Conservation (phyloP, 2,329 filamentous ascomycete genomes). For the Ascochyta pisi region DNA sequence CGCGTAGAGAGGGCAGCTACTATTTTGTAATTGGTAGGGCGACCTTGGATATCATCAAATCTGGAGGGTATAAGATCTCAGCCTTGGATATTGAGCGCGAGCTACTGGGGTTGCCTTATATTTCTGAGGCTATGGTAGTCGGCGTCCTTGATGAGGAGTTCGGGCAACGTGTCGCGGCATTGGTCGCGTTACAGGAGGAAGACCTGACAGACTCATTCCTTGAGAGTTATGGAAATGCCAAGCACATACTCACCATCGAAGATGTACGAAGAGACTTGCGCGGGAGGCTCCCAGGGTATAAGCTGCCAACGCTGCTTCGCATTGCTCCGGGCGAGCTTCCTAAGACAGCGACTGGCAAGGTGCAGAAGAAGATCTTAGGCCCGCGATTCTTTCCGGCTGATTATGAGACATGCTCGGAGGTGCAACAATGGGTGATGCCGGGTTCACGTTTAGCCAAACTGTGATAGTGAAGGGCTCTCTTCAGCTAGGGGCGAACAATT, state of each 20-base stretch:
- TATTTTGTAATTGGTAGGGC: slow-evolving; percentile 63
- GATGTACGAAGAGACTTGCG: slow-evolving; percentile 54
- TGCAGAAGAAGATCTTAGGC: slow-evolving; percentile 58
- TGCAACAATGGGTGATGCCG: slow-evolving; percentile 38
- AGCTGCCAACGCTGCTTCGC: slow-evolving; percentile 57
- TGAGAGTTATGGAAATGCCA: slow-evolving; percentile 22
- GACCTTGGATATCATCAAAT: slow-evolving; percentile 63
- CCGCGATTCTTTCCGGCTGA: slow-evolving; percentile 48
- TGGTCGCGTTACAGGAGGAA: slow-evolving; percentile 53
- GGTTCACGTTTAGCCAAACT: slow-evolving; percentile 31
- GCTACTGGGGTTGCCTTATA: slow-evolving; percentile 56
- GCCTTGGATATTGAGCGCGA: slow-evolving; percentile 63
- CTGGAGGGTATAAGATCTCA: slow-evolving; percentile 63
- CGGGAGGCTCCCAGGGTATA: slow-evolving; percentile 55
- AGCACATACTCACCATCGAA: slow-evolving; percentile 47
- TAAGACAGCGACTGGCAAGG: slow-evolving; percentile 58
- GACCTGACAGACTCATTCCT: slow-evolving; percentile 32
- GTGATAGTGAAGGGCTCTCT: slow-evolving; percentile 21
- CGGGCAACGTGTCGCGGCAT: slow-evolving; percentile 62
- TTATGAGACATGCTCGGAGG: slow-evolving; percentile 30
- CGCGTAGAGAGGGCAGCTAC: slow-evolving; percentile 50
- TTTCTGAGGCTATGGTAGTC: slow-evolving; percentile 61
- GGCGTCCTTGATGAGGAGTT: slow-evolving; percentile 62
- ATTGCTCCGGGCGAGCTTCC: slow-evolving; percentile 56
- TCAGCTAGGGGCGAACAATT: neutral